phyloP scores from a whole-genome alignment of 1,284 basidiomycete species.

The Cryptococcus jaspeensis region DNA sequence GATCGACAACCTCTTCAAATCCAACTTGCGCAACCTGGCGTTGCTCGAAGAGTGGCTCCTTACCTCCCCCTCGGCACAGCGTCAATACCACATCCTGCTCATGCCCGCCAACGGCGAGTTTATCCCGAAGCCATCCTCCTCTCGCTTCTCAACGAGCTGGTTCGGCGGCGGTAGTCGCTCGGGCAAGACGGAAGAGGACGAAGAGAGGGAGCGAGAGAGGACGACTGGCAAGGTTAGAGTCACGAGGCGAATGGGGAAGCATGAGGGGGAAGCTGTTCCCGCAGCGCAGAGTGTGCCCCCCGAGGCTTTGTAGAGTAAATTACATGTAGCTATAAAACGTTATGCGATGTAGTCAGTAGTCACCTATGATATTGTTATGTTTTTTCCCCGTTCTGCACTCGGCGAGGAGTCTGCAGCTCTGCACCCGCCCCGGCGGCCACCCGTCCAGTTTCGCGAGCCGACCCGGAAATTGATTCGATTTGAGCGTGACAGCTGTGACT shows the following conservation, averaged over 20 bases:
- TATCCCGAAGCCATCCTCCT: conserved; percentile 34
- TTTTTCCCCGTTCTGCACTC: too few species aligned
- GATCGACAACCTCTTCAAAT: conserved; percentile 52
- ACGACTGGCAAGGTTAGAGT: conserved; percentile 30
- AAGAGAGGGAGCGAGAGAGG: conserved; percentile 32
- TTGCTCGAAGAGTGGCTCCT: conserved; percentile 48
- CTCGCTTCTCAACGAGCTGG: conserved; percentile 19
- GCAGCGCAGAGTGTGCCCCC: not conserved
- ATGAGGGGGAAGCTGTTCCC: conserved; percentile 31
- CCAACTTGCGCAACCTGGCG: conserved; percentile 49
- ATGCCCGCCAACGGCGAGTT: conserved; percentile 47
- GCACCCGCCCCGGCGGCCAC: too few species aligned
- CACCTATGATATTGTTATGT: too few species aligned
- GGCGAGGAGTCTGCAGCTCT: too few species aligned
- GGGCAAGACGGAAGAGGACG: conserved; percentile 17
- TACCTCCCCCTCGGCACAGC: conserved; percentile 11
- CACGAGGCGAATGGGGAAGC: conserved; percentile 44
- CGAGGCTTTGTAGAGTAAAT: not conserved
- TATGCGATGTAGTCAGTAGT: too few species aligned
- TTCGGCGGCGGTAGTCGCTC: conserved; percentile 19
- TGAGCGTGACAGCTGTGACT: too few species aligned
- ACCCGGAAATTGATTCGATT: too few species aligned
- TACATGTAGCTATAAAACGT: too few species aligned
- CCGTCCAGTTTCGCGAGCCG: too few species aligned
- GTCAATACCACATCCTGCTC: conserved; percentile 46